Evolutionary conservation across 805 yeast species (phyloP).

Genomic region (Cyberlindnera americana): DNA sequence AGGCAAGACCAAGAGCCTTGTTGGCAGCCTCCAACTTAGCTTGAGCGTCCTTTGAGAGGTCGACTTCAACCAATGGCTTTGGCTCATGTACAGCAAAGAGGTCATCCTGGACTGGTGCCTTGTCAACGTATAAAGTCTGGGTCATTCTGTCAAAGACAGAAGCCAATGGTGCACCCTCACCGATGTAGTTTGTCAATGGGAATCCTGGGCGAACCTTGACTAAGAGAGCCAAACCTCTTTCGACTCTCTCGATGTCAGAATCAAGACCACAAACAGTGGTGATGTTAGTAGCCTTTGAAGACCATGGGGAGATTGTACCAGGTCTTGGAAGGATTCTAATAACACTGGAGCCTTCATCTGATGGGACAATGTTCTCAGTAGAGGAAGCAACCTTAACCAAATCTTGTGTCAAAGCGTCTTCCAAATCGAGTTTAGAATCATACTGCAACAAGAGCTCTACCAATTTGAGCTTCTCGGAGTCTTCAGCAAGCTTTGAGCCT

Average conservation of each 20-base stretch:
- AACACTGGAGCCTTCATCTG: conserved; percentile 47
- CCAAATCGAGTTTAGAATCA: conserved; percentile 59
- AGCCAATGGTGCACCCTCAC: conserved; percentile 55
- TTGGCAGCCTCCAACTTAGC: conserved; percentile 73
- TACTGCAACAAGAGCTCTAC: conserved; percentile 67
- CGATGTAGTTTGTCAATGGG: conserved; percentile 54
- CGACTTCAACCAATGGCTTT: conserved; percentile 76
- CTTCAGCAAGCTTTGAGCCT: conserved; percentile 23
- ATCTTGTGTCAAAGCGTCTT: conserved; percentile 41
- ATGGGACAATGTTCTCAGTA: conserved; percentile 28
- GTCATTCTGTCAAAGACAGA: conserved; percentile 94
- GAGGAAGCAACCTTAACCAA: conserved; percentile 37
- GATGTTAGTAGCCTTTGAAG: conserved; percentile 96
- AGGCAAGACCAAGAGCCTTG: conserved; percentile 83
- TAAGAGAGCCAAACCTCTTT: conserved; percentile 80
- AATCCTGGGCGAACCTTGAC: conserved; percentile 69
- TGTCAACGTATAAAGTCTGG: conserved; percentile 57
- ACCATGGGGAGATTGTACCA: conserved; percentile 99
- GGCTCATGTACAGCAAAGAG: conserved; percentile 78
- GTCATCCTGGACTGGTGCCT: conserved; percentile 64
- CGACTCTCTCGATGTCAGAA: conserved; percentile 72
- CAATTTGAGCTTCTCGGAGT: conserved; percentile 40
- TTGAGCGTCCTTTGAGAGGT: conserved; percentile 47
- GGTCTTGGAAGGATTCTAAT: conserved; percentile 83
- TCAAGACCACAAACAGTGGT: conserved; percentile 82